Evolutionary conservation across 2,329 filamentous ascomycete species (phyloP).

Genomic region (Endoconidiophora polonica): DNA sequence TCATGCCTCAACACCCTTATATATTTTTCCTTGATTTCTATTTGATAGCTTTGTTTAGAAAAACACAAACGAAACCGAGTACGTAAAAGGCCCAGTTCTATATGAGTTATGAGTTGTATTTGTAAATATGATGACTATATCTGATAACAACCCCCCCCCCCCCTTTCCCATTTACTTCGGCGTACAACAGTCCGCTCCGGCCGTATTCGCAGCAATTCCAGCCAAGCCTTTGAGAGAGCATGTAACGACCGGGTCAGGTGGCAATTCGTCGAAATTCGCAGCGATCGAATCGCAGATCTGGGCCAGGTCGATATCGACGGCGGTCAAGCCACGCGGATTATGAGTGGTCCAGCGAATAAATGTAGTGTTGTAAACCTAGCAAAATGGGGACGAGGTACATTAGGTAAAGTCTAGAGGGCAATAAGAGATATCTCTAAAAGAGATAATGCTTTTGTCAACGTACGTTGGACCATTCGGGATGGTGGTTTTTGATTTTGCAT

Average conservation of each 20-base stretch:
- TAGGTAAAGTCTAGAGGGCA: not conserved
- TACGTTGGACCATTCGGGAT: slow-evolving; percentile 64
- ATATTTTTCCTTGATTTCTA: too few relatives aligned
- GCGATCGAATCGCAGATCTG: slow-evolving; percentile 43
- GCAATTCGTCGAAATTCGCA: slow-evolving; percentile 34
- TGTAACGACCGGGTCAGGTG: slow-evolving; percentile 17
- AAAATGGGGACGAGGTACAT: not conserved
- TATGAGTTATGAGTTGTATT: too few relatives aligned
- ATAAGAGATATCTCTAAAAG: not conserved
- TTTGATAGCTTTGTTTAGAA: too few relatives aligned
- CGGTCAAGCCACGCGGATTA: slow-evolving; percentile 45
- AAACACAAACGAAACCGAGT: too few relatives aligned
- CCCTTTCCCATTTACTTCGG: slow-evolving; percentile 19
- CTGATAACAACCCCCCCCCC: too few relatives aligned
- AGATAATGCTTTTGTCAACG: slow-evolving; percentile 15
- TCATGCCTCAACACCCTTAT: too few relatives aligned
- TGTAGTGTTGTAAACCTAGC: slow-evolving; percentile 50
- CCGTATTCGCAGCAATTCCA: slow-evolving; percentile 27
- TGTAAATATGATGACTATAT: too few relatives aligned
- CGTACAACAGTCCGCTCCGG: slow-evolving; percentile 35
- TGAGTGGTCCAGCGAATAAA: slow-evolving; percentile 63
- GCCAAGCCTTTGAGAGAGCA: slow-evolving; percentile 27
- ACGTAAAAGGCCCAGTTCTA: too few relatives aligned
- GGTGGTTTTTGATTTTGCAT: slow-evolving; percentile 52
- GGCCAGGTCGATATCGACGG: slow-evolving; percentile 46